Evolutionary conservation across 805 yeast species (phyloP).

Genomic region (Starmera dryadoides): DNA sequence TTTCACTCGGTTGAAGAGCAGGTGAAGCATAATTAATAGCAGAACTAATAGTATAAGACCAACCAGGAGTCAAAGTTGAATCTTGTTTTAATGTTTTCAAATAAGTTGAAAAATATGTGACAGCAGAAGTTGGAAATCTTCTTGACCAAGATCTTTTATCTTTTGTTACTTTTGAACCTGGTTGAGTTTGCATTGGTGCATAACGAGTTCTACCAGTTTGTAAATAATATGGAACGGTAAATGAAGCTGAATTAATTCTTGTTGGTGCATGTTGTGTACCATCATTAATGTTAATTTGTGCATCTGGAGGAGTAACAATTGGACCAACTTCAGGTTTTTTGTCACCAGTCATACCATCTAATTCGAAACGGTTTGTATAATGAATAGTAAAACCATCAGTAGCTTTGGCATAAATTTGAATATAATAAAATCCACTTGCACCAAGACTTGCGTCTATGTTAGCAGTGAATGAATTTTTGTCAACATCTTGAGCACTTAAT

Average conservation of each 20-base stretch:
- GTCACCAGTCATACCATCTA: slow-evolving; percentile 70
- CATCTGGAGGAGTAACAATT: slow-evolving; percentile 35
- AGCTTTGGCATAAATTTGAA: slow-evolving; percentile 55
- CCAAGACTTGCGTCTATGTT: slow-evolving; percentile 26
- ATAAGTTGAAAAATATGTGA: slow-evolving; percentile 47
- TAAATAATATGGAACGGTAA: slow-evolving; percentile 59
- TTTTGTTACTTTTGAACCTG: slow-evolving; percentile 61
- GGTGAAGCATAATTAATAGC: slow-evolving; percentile 63
- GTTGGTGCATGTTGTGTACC: slow-evolving; percentile 31
- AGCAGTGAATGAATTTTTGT: slow-evolving; percentile 25
- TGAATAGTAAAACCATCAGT: slow-evolving; percentile 46
- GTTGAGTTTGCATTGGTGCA: slow-evolving; percentile 94
- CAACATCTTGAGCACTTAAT: slow-evolving; percentile 23
- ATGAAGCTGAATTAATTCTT: slow-evolving; percentile 42
- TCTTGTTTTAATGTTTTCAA: slow-evolving; percentile 23
- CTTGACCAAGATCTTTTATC: slow-evolving; percentile 49
- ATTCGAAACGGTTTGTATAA: slow-evolving; percentile 58
- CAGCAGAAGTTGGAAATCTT: slow-evolving; percentile 61
- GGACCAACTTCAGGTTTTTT: slow-evolving; percentile 37
- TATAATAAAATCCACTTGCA: slow-evolving; percentile 60
- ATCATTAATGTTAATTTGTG: slow-evolving; percentile 27
- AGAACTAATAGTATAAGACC: slow-evolving; percentile 66
- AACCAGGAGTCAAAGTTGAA: slow-evolving; percentile 80
- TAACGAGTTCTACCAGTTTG: slow-evolving; percentile 76
- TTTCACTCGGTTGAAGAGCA: slow-evolving; percentile 58